Percentiles rank a stretch among this genome's conserved stretches.
phyloP scores from a whole-genome alignment of 805 yeast species.

The Candida verbasci region DNA sequence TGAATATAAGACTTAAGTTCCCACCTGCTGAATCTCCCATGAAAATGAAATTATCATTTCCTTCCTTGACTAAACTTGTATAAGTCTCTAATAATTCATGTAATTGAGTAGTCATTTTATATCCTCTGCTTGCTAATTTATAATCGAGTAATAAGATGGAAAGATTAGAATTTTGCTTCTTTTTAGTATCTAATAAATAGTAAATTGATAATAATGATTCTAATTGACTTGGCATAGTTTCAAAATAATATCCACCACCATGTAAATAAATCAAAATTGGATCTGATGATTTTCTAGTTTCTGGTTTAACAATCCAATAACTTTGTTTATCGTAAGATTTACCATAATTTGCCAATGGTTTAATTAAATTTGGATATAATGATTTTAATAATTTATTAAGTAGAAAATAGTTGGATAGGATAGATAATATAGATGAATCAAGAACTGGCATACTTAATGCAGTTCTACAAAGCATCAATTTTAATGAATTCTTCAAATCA shows the following conservation, averaged over 20 bases:
- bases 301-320: conserved; percentile 31
- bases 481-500: conserved; percentile 10
- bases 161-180: conserved; percentile 9
- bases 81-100: conserved; percentile 27
- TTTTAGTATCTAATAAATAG: conserved; percentile 20
- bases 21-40: conserved; percentile 45
- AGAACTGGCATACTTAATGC: conserved; percentile 12
- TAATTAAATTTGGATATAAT: conserved; percentile 6
- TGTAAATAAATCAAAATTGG: conserved; percentile 33
- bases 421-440: conserved; percentile 11
- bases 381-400: conserved; percentile 10
- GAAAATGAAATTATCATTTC: conserved; percentile 24
- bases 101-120: conserved; percentile 29
- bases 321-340: conserved; percentile 24
- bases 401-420: conserved; percentile 10
- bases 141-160: conserved; percentile 30
- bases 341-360: conserved; percentile 27
- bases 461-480: conserved; percentile 12
- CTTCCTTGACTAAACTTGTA: conserved; percentile 15
- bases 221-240: conserved; percentile 27
- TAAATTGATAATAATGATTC: conserved; percentile 25
- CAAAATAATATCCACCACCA: conserved; percentile 38
- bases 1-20: conserved; percentile 26
- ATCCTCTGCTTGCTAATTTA: conserved; percentile 25
- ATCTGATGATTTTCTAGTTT: conserved; percentile 18